Evolutionary conservation across 1,284 basidiomycete genomes (phyloP).

Genomic region (Puccinia polysora): DNA sequence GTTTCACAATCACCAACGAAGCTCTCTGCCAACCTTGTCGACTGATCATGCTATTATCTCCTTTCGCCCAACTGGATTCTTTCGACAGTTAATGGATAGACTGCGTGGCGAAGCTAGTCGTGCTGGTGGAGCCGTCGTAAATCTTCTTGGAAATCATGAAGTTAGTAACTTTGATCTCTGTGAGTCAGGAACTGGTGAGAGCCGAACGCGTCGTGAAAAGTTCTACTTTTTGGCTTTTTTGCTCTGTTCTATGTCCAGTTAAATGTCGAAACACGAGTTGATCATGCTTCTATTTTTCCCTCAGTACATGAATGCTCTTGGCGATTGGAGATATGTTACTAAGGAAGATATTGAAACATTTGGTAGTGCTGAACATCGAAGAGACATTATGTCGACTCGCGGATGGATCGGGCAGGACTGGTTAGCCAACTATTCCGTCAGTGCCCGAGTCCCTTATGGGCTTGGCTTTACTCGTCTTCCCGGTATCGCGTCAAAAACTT

Average conservation of each 20-base stretch:
- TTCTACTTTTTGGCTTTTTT: too few species aligned
- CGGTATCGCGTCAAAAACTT: neutral
- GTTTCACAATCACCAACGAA: neutral
- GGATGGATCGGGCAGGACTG: constrained; percentile 77
- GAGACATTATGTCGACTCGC: constrained; percentile 63
- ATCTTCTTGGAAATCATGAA: constrained; percentile 81
- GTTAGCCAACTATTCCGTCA: constrained; percentile 77
- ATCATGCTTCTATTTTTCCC: neutral
- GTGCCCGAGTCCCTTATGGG: constrained; percentile 74
- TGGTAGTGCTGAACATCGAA: constrained; percentile 62
- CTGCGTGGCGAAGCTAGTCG: constrained; percentile 69
- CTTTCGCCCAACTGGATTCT: constrained; percentile 55
- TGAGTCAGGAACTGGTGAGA: too few species aligned
- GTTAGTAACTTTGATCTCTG: too few species aligned
- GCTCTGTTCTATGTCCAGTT: too few species aligned
- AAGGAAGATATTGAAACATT: constrained; percentile 73
- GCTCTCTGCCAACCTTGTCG: neutral
- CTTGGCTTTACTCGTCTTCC: constrained; percentile 49
- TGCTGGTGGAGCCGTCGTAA: constrained; percentile 68
- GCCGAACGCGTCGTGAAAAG: too few species aligned
- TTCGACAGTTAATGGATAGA: constrained; percentile 70
- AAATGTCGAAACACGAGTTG: too few species aligned
- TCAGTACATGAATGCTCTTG: constrained; percentile 71
- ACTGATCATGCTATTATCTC: neutral
- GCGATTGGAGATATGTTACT: constrained; percentile 86